Percentiles rank a stretch among this genome's conserved stretches.
Conservation (phyloP, 2,329 filamentous ascomycete genomes). For the Penicillium sp. region DNA sequence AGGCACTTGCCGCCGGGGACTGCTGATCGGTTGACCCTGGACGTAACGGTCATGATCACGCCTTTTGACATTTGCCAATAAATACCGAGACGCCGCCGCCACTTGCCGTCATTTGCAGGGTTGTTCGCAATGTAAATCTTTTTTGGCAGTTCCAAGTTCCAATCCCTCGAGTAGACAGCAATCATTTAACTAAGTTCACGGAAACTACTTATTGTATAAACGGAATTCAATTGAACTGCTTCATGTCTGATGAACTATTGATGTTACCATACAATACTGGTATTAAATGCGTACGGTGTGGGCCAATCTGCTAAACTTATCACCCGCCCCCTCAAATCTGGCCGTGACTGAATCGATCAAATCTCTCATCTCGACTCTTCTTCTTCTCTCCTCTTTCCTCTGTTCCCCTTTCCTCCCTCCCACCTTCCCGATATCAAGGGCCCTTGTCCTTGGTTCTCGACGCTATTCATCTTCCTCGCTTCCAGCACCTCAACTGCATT, state of each 20-base stretch:
- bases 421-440: constrained; percentile 28
- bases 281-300: background rate
- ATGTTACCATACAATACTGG: constrained; percentile 7
- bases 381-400: constrained; percentile 21
- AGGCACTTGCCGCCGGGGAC: background rate
- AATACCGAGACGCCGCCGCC: background rate
- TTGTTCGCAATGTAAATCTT: background rate
- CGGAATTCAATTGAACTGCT: background rate
- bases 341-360: constrained; percentile 15
- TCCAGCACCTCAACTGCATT: constrained; percentile 13
- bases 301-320: constrained; percentile 16
- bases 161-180: background rate
- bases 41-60: background rate
- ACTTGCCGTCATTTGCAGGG: background rate
- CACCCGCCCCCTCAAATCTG: constrained; percentile 31
- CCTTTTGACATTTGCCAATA: constrained; percentile 9
- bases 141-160: background rate
- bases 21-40: background rate
- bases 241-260: background rate
- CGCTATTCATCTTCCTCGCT: constrained; percentile 17
- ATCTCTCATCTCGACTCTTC: constrained; percentile 16
- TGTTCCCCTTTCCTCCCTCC: constrained; percentile 18
- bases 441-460: constrained; percentile 22
- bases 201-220: background rate
- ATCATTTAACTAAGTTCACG: background rate